phyloP scores from a whole-genome alignment of 2,329 filamentous ascomycete species.

The Beauveria varroae region DNA sequence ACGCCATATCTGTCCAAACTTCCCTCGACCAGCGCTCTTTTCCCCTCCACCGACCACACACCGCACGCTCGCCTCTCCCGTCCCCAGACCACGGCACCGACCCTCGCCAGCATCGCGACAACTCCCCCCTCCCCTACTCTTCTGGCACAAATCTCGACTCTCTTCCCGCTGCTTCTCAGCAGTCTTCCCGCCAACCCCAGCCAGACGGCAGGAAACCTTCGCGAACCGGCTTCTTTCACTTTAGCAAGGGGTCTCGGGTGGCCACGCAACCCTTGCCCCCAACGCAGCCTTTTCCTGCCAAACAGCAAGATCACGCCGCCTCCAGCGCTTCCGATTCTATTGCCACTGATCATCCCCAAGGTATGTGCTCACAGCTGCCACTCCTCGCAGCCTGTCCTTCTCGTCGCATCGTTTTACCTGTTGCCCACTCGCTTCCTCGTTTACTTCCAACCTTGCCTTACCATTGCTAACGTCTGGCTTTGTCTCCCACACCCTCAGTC shows the following conservation, averaged over 20 bases:
- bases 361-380: constrained; percentile 20
- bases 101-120: constrained; percentile 2
- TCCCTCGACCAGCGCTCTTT: constrained; percentile 36
- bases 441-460: neutral
- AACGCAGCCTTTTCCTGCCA: constrained; percentile 15
- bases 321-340: neutral
- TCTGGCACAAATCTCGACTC: constrained; percentile 12
- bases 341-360: constrained; percentile 18
- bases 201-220: constrained; percentile 35
- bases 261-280: constrained; percentile 23
- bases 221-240: constrained; percentile 45
- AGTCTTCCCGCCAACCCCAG: constrained; percentile 19
- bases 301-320: constrained; percentile 10
- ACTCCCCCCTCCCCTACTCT: constrained; percentile 3
- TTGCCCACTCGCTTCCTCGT: neutral
- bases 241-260: constrained; percentile 38
- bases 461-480: neutral
- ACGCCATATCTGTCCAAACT: constrained; percentile 27
- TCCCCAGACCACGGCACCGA: constrained; percentile 14
- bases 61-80: constrained; percentile 13
- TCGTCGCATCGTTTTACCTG: neutral
- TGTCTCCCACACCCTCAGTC: constrained; percentile 26
- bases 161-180: constrained; percentile 15
- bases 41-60: neutral
- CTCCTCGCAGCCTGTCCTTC: neutral